Percentiles rank a stretch among this genome's conserved stretches.
Conservation (phyloP, 1,139 yeast genomes). For the Blastobotrys arbuscula region DNA sequence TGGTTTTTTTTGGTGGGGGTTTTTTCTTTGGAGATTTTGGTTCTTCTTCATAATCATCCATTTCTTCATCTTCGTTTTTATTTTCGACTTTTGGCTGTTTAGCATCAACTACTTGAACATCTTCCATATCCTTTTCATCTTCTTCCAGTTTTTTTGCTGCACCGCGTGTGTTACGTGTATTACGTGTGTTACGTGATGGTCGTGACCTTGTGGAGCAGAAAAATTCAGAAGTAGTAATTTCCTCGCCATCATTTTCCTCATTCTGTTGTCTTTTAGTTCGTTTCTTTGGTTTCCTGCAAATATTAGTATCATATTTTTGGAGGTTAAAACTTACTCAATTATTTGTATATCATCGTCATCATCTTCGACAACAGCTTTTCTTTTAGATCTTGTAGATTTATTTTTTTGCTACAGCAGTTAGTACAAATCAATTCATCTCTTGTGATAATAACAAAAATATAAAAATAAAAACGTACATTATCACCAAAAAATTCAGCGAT, state of each 20-base stretch:
- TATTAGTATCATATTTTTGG: no score
- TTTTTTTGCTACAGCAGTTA: not conserved
- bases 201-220: no score
- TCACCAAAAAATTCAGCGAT: not conserved
- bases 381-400: not conserved
- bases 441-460: not conserved
- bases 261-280: not conserved
- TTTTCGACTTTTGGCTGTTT: no score
- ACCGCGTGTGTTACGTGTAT: not conserved
- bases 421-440: not conserved
- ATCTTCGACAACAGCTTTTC: conserved; percentile 8
- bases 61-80: conserved; percentile 31
- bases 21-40: conserved; percentile 7
- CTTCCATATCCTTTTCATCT: conserved; percentile 45
- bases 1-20: conserved; percentile 1
- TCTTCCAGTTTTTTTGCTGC: conserved; percentile 64
- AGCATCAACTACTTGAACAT: no score
- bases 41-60: conserved; percentile 31
- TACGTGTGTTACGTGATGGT: no score
- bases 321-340: not conserved
- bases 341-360: conserved; percentile 5
- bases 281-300: not conserved
- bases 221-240: conserved; percentile 6
- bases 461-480: not conserved
- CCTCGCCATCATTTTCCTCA: conserved; percentile 10